Conservation (phyloP, 768 basidiomycete species). For the Boletales sp. region DNA sequence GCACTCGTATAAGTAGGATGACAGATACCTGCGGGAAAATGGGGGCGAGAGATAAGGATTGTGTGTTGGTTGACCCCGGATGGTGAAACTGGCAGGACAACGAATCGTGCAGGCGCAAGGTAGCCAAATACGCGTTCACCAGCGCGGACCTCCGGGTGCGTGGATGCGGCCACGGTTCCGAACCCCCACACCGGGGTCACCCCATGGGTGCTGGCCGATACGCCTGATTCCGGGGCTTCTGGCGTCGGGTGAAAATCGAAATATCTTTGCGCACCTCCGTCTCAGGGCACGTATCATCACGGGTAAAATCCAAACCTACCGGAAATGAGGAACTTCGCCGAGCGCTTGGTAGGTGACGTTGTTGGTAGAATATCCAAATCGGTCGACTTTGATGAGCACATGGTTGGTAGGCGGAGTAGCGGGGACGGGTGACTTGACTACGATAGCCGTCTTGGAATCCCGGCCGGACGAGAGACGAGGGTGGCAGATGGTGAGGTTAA, state of each 20-base stretch:
- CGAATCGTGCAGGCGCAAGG: constrained; percentile 55
- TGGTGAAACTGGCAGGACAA: constrained; percentile 50
- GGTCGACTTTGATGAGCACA: constrained; percentile 55
- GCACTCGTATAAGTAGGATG: background rate
- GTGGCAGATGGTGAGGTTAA: constrained; percentile 38
- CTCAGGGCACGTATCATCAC: background rate
- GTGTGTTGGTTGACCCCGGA: constrained; percentile 48
- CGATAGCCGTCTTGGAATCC: constrained; percentile 24
- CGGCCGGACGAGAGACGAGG: constrained; percentile 36
- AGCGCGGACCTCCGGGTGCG: constrained; percentile 41
- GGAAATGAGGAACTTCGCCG: constrained; percentile 40
- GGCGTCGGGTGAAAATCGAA: constrained; percentile 63
- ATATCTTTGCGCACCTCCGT: constrained; percentile 41
- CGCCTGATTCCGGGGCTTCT: constrained; percentile 23
- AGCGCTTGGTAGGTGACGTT: constrained; percentile 66
- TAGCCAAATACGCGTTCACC: constrained; percentile 65
- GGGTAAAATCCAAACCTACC: constrained; percentile 19
- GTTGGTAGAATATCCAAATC: constrained; percentile 70
- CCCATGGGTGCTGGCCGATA: constrained; percentile 52
- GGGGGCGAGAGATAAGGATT: constrained; percentile 57
- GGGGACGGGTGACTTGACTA: constrained; percentile 24
- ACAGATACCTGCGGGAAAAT: constrained; percentile 52
- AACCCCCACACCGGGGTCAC: constrained; percentile 74
- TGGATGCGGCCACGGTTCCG: constrained; percentile 51
- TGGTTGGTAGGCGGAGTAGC: constrained; percentile 37